A percentile compares a stretch with the other conserved stretches of the same genome.
These are phyloP conservation scores for Leonotis leonurus DNA, from an alignment of 257 asterid species.

Conservation along the genomic window DNA sequence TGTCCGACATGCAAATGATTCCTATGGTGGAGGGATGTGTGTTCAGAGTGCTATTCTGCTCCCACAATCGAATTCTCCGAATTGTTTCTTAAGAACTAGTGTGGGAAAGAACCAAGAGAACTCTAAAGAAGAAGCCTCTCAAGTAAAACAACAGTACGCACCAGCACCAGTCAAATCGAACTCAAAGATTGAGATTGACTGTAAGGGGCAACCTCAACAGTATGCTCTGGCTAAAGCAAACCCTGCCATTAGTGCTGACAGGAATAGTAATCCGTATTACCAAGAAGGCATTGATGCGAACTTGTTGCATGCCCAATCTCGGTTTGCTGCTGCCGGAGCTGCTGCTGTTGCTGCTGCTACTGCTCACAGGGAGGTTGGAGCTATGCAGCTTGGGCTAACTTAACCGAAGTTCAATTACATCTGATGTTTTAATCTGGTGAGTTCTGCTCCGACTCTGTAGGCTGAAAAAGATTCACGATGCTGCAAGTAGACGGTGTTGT, in stretches of 20 bases:
- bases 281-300: constrained; percentile 47
- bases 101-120: constrained; percentile 38
- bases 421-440: neutral
- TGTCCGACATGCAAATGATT: constrained; percentile 21
- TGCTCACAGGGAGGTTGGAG: constrained; percentile 57
- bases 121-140: constrained; percentile 29
- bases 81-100: constrained; percentile 30
- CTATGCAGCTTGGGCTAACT: constrained; percentile 54
- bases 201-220: constrained; percentile 18
- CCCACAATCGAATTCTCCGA: constrained; percentile 37
- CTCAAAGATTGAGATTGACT: constrained; percentile 24
- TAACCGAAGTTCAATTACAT: constrained; percentile 1
- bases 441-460: neutral
- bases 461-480: constrained; percentile 7
- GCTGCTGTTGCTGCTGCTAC: constrained; percentile 56
- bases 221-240: constrained; percentile 22
- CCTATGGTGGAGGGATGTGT: constrained; percentile 26
- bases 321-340: constrained; percentile 50
- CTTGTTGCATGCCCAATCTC: constrained; percentile 64
- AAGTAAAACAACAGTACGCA: constrained; percentile 23
- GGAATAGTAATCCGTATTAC: constrained; percentile 45
- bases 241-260: constrained; percentile 23
- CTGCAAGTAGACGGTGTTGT: constrained; percentile 1
- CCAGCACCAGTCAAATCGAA: constrained; percentile 14
- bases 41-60: constrained; percentile 26